phyloP scores from a whole-genome alignment of 2,329 filamentous ascomycete genomes.

The Escovopsis sp. region DNA sequence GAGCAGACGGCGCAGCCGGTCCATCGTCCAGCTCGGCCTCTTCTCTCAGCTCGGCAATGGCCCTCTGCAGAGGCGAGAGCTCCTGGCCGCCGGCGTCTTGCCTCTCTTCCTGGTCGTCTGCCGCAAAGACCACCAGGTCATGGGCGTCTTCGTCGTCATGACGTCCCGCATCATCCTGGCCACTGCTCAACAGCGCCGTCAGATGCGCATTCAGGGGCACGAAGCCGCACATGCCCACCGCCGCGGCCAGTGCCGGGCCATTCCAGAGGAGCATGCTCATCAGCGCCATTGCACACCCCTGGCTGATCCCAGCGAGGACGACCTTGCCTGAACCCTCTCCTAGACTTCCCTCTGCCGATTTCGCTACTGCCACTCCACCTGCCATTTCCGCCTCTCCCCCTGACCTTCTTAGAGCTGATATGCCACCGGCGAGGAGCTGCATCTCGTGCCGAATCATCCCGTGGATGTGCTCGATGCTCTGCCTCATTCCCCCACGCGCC shows the following conservation, averaged over 20 bases:
- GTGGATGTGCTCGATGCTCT: constrained; percentile 26
- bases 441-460: constrained; percentile 21
- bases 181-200: constrained; percentile 8
- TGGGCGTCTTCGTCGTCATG: background rate
- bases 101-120: background rate
- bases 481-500: constrained; percentile 19
- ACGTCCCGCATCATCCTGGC: background rate
- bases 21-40: constrained; percentile 12
- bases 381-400: too few relatives aligned
- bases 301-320: constrained; percentile 35
- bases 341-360: too few relatives aligned
- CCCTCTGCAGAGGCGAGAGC: constrained; percentile 7
- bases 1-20: background rate
- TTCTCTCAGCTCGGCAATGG: constrained; percentile 12
- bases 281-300: constrained; percentile 34
- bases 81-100: background rate
- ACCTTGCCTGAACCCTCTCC: constrained; percentile 22
- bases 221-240: constrained; percentile 30
- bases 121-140: constrained; percentile 10
- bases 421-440: constrained; percentile 11
- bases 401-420: too few relatives aligned
- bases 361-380: too few relatives aligned
- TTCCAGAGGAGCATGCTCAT: constrained; percentile 28
- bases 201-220: constrained; percentile 25
- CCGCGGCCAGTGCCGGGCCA: constrained; percentile 20